Conservation (phyloP, 1,284 basidiomycete species). For the Ustilago hordei region DNA sequence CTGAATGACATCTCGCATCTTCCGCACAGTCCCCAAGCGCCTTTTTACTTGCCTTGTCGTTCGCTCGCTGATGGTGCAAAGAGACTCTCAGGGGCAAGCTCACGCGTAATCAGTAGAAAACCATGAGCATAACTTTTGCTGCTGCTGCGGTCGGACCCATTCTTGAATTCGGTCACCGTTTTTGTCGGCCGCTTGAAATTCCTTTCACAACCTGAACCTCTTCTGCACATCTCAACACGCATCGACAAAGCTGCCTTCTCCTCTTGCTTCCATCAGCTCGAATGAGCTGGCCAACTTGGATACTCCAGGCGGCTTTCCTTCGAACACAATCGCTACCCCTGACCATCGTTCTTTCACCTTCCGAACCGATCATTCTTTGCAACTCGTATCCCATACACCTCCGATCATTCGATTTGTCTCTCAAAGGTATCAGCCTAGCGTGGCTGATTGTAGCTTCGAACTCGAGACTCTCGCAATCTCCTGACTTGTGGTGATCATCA, state of each 20-base stretch:
- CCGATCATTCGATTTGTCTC: no score
- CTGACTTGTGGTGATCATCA: not conserved
- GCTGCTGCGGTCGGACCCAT: not conserved
- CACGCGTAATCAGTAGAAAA: not conserved
- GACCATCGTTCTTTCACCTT: not conserved
- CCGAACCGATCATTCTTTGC: not conserved
- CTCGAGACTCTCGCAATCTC: not conserved
- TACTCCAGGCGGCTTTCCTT: not conserved
- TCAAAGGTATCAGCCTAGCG: no score
- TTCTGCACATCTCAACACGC: not conserved
- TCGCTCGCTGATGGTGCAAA: not conserved
- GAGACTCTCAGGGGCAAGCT: not conserved
- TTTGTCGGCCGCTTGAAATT: conserved; percentile 4
- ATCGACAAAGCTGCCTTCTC: not conserved
- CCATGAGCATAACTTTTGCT: not conserved
- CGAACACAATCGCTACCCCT: not conserved
- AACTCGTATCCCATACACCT: no score
- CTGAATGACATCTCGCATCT: not conserved
- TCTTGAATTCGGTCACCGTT: not conserved
- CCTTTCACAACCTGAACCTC: not conserved
- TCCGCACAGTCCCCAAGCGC: not conserved
- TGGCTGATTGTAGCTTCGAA: not conserved
- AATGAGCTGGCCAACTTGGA: not conserved
- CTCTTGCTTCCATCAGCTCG: not conserved
- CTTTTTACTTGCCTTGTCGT: not conserved